These are phyloP conservation scores for Fusarium pininemorale DNA, from an alignment of 2,329 filamentous ascomycete species.

Conservation along the genomic window DNA sequence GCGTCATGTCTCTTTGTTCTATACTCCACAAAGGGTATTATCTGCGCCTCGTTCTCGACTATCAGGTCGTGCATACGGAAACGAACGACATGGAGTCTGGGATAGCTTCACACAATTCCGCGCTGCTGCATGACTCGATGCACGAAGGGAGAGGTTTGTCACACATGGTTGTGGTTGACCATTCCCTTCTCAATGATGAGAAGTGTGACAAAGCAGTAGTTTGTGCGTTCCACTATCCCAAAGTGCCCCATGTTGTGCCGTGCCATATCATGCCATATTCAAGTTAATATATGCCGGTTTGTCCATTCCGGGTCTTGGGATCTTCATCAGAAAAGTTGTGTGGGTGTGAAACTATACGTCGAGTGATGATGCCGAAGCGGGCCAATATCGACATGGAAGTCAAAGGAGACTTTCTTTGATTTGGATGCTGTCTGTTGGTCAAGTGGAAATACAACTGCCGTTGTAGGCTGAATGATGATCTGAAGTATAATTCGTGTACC, in stretches of 20 bases:
- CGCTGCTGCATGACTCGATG: conserved; percentile 34
- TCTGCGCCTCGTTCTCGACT: conserved; percentile 6
- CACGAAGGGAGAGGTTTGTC: conserved; percentile 28
- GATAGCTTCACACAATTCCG: conserved; percentile 33
- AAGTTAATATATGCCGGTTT: conserved; percentile 28
- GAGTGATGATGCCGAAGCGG: conserved; percentile 19
- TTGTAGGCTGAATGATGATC: conserved; percentile 8
- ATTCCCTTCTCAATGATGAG: conserved; percentile 19
- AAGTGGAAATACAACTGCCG: conserved; percentile 31
- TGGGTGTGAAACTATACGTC: conserved; percentile 28
- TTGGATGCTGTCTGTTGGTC: conserved; percentile 11
- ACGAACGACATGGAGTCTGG: conserved; percentile 19
- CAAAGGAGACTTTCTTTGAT: conserved; percentile 4
- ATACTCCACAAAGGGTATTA: conserved; percentile 19
- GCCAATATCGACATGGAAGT: conserved; percentile 12
- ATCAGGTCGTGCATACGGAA: conserved; percentile 21
- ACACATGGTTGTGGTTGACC: conserved; percentile 35
- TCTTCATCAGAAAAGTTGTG: conserved; percentile 8
- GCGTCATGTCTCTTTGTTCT: conserved; percentile 9
- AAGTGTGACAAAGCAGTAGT: conserved; percentile 22
- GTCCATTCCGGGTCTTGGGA: conserved; percentile 22
- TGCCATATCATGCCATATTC: conserved; percentile 34
- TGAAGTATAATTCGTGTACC: conserved; percentile 25
- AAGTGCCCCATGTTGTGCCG: conserved; percentile 27
- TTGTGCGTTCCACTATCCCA: conserved; percentile 20